Percentiles rank a stretch among this genome's conserved stretches.
These are phyloP conservation scores for Diaporthe citrichinensis DNA, from an alignment of 2,329 filamentous ascomycete species.

Conservation along the genomic window DNA sequence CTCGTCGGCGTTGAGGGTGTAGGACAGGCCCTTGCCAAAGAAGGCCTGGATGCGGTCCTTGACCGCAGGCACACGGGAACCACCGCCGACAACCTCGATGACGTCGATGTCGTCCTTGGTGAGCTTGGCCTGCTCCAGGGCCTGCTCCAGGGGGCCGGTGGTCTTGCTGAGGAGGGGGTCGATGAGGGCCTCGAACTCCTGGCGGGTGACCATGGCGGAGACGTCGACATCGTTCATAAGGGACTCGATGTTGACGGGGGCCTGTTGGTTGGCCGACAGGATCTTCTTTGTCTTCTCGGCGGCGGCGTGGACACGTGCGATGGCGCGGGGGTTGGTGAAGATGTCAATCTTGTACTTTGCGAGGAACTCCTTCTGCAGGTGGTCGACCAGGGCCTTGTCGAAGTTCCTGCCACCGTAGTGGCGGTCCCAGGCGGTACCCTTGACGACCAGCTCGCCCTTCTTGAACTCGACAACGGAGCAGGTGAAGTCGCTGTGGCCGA, in stretches of 20 bases:
- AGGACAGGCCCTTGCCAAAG: constrained; percentile 94
- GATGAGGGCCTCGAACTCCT: constrained; percentile 93
- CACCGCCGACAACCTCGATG: constrained; percentile 94
- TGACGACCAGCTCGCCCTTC: constrained; percentile 96
- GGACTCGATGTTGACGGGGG: constrained; percentile 96
- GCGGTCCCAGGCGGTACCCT: constrained; percentile 91
- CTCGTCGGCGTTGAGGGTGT: constrained; percentile 98
- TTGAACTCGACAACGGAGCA: constrained; percentile 94
- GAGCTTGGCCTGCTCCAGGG: constrained; percentile 92
- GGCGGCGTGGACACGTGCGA: constrained; percentile 86
- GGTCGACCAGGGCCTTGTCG: constrained; percentile 93
- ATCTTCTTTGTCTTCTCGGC: constrained; percentile 99
- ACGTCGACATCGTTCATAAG: constrained; percentile 99
- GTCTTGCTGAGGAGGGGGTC: constrained; percentile 84
- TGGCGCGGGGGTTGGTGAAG: constrained; percentile 88
- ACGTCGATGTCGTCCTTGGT: constrained; percentile 92
- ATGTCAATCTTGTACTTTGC: constrained; percentile 99
- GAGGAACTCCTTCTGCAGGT: constrained; percentile 96
- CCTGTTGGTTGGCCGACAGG: constrained; percentile 92
- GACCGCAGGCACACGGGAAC: constrained; percentile 91
- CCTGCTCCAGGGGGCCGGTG: constrained; percentile 85
- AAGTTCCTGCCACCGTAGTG: constrained; percentile 99
- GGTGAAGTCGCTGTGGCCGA: constrained; percentile 97
- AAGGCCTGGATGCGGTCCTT: constrained; percentile 92
- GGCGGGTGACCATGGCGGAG: constrained; percentile 87